Conservation (phyloP, 2,329 filamentous ascomycete species). For the Pyrenochaeta sp. region DNA sequence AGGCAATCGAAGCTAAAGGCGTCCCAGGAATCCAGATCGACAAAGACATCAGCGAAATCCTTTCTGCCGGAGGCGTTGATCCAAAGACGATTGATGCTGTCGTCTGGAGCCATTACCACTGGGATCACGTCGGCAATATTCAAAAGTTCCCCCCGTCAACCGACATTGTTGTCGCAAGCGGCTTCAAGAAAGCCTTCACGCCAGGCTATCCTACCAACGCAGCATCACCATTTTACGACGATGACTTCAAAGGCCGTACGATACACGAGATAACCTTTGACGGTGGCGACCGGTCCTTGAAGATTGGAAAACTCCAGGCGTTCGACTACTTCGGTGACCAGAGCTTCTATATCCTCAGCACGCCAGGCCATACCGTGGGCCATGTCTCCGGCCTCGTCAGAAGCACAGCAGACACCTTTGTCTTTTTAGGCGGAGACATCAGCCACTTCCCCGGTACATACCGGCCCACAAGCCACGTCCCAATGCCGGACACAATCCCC, state of each 20-base stretch:
- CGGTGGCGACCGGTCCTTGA: background rate
- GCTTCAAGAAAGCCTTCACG: conserved; percentile 56
- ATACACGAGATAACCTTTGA: conserved; percentile 15
- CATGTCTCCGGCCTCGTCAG: conserved; percentile 60
- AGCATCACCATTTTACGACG: conserved; percentile 17
- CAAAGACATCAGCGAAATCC: conserved; percentile 30
- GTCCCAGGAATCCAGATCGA: conserved; percentile 18
- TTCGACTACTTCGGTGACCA: conserved; percentile 64
- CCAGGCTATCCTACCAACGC: conserved; percentile 57
- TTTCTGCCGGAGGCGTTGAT: conserved; percentile 23
- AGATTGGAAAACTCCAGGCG: conserved; percentile 55
- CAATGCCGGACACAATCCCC: background rate
- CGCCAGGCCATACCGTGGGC: conserved; percentile 60
- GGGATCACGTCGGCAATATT: conserved; percentile 62
- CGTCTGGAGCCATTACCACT: conserved; percentile 56
- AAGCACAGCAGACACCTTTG: conserved; percentile 1
- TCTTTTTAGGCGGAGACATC: background rate
- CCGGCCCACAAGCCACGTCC: background rate
- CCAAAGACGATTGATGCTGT: conserved; percentile 45
- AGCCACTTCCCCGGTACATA: background rate
- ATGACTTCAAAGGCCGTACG: conserved; percentile 11
- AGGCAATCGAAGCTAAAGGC: conserved; percentile 17
- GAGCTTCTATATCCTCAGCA: conserved; percentile 62
- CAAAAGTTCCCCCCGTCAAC: conserved; percentile 56
- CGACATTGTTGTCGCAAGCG: conserved; percentile 62